Base-by-base conservation (phyloP, 352 stramenopile species). In the Elongisporangium prolatum region DNA sequence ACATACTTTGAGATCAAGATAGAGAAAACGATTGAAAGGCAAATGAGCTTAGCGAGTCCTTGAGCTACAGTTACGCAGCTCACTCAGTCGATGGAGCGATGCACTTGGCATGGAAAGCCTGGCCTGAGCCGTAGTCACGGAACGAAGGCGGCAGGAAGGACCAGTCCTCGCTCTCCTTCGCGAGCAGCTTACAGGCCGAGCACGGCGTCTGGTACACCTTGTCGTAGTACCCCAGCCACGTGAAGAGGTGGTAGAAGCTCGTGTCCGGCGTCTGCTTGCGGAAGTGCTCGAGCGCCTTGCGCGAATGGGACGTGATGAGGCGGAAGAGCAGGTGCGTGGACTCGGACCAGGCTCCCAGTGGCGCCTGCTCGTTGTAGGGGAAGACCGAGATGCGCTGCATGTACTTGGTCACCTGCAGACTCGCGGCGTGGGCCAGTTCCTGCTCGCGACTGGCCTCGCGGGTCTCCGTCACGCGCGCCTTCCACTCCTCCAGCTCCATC, bases 151-250 rank as follows among this genome's bases (percentile, higher is more conserved):
- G 85, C 49, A 95, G 59, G 49, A 89, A 93, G 11, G 80, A 78
- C 70, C 76, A 89, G 55, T 93, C 80, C 51, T 93, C 83, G 47
- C 67, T 86, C 60, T 93, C 83, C 68, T 91, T 93, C 49, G 72
- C 69, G 37, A 95, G 69, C 53, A 95, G 77, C 63, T 95, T 95
- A 74, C 85, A 95, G 24, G 79, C 71, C 24, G 74, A 86, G 71
- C 85, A 95, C 11, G 85, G 80, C 48, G 85, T 93, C 68, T 95
- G 83, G 71, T 95, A 93, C 62, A 93, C 78, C 69, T 95, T 95
- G 74, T 95, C 85, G 63, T 88, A 95, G 71, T 85, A 91, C 51
- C 77, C 80, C 18, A 95, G 70, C 85, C 85, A 95, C 49, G 81
- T 86, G 65, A 93, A 92, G 22, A 95, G 71, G 58, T 95, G 80